Evolutionary conservation across 495 filamentous ascomycete genomes (phyloP).

Genomic region (Hyaloscypha hepaticicola): DNA sequence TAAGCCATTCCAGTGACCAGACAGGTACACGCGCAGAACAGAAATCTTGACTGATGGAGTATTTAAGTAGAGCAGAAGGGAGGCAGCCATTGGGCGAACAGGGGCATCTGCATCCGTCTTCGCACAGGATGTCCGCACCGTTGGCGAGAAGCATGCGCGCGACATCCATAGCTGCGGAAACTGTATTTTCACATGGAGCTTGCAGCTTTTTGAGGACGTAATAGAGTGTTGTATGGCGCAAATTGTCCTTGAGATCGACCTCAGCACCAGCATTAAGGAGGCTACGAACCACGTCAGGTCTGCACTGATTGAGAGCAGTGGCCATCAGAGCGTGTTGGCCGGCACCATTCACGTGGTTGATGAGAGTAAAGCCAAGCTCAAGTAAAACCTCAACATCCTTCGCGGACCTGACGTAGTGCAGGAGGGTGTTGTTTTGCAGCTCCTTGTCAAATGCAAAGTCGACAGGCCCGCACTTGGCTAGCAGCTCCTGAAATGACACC

Average conservation of each 20-base stretch:
- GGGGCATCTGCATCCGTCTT: slow-evolving; percentile 11
- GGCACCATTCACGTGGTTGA: slow-evolving; percentile 18
- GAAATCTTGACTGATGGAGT: background rate
- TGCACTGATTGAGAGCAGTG: background rate
- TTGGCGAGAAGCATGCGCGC: slow-evolving; percentile 10
- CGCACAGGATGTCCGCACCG: slow-evolving; percentile 4
- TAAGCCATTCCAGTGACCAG: slow-evolving; percentile 19
- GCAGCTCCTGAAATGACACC: slow-evolving; percentile 12
- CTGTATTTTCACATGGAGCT: background rate
- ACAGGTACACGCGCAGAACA: slow-evolving; percentile 1
- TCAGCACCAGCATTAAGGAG: slow-evolving; percentile 12
- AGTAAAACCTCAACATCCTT: slow-evolving; percentile 43
- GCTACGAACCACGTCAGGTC: slow-evolving; percentile 13
- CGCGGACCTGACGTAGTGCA: slow-evolving; percentile 42
- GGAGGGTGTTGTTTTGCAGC: slow-evolving; percentile 37
- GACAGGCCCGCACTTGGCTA: slow-evolving; percentile 17
- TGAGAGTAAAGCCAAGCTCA: slow-evolving; percentile 38
- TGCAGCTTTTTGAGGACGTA: slow-evolving; percentile 12
- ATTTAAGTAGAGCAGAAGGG: slow-evolving; percentile 7
- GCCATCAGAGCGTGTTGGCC: slow-evolving; percentile 19
- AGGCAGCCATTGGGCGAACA: slow-evolving; percentile 14
- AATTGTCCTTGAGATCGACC: slow-evolving; percentile 17
- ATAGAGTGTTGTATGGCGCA: slow-evolving; percentile 13
- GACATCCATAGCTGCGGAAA: slow-evolving; percentile 10
- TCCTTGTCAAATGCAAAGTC: slow-evolving; percentile 10